Percentiles rank a stretch among this genome's conserved stretches.
phyloP scores from a whole-genome alignment of 225 moss, liverwort and hornwort genomes.

The Antitrichia curtipendula region DNA sequence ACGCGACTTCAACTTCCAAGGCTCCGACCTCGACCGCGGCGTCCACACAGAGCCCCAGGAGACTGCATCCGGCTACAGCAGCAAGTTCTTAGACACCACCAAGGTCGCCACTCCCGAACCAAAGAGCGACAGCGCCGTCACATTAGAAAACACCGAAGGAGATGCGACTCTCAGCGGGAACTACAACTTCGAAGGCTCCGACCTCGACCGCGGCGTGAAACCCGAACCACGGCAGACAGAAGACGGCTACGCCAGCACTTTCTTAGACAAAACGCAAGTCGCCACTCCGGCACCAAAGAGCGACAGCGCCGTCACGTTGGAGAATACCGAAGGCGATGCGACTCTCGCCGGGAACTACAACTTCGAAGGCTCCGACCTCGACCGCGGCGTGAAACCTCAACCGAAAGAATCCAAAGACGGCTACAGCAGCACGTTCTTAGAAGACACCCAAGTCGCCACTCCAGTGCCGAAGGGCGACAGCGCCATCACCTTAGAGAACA shows the following conservation, averaged over 20 bases:
- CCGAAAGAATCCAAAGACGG: constrained; percentile 7
- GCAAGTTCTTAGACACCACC: constrained; percentile 16
- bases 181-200: constrained; percentile 27
- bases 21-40: constrained; percentile 21
- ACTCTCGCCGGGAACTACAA: not conserved
- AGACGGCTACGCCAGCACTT: constrained; percentile 7
- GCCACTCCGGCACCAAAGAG: not conserved
- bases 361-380: constrained; percentile 33
- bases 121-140: not conserved
- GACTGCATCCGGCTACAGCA: constrained; percentile 6
- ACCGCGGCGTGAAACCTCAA: not conserved
- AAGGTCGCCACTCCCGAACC: constrained; percentile 7
- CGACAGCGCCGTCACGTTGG: constrained; percentile 1
- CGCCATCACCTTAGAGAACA: constrained; percentile 9
- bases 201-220: not conserved
- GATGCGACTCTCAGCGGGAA: not conserved
- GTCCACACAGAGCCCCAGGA: not conserved
- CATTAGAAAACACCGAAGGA: constrained; percentile 2
- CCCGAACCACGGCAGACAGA: not conserved
- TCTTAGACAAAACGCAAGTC: constrained; percentile 11
- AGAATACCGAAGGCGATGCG: not conserved
- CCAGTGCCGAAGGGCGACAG: not conserved
- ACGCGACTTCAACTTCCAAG: constrained; percentile 33
- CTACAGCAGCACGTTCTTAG: constrained; percentile 10
- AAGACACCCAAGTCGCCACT: constrained; percentile 1